Base-by-base conservation (phyloP, 352 stramenopile species). In the Globisporangium canariense region DNA sequence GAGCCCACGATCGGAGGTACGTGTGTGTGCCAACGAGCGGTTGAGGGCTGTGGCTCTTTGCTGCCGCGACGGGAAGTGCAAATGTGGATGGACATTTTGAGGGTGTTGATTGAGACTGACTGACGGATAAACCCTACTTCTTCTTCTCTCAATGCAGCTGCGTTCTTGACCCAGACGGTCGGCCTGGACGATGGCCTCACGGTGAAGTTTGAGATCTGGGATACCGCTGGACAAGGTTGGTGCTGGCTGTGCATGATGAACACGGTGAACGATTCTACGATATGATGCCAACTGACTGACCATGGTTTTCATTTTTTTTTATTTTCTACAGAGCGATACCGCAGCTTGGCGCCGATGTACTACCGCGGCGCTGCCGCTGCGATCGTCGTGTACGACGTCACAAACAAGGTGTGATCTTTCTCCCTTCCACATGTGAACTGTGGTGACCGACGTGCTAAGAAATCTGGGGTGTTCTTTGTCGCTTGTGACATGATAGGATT, bases 181-280 rank as follows among this genome's bases (percentile, higher is more conserved):
- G 90, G 94, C 66, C 75, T 99, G 13, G 96, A 99, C 71, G 96
- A 99, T 68, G 91, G 96, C 11, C 66, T 93, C 62, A 99, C 97
- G 7, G 97, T 99, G 59, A 99, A 99, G 82, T 99, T 99, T 77
- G 97, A 99, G 84, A 99, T 99, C 68, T 99, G 97, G 97, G 97
- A 99, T 90, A 99, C 96, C 14, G 96, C 96, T 61, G 96, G 96
- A 59, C 96, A 99, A 93, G 89, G 89, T 90, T 70, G 55, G 65
- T 58, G 51, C 14, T 58, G 14, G 0, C 51, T 54, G n/a, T 58
- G 16, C n/a, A 8, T 46, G 34, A 8, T 46, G 34, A 46, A 46
- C 58, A 43, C 18, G 40, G 41, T 0, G 28, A 40, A 60, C 18
- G 18, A 14, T 3, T n/a, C 18, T 7, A 10, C 22, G 59, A 16